phyloP scores from a whole-genome alignment of 768 basidiomycete species.

The Leucogyrophana mollusca region DNA sequence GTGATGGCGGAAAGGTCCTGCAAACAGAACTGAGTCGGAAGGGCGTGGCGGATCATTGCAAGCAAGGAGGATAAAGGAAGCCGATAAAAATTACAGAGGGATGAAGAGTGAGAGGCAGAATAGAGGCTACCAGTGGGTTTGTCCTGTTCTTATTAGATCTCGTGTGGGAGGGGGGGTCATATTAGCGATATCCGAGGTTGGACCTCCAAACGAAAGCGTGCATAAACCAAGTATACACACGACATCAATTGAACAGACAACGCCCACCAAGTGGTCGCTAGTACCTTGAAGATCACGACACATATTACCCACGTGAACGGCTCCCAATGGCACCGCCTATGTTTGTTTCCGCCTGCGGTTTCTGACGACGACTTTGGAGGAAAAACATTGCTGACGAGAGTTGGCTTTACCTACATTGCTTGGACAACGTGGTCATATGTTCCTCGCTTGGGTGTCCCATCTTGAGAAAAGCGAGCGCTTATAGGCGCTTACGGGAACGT shows the following conservation, averaged over 20 bases:
- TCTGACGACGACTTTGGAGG: no score
- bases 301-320: constrained; percentile 25
- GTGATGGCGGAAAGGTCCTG: constrained; percentile 35
- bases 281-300: constrained; percentile 27
- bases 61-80: constrained; percentile 12
- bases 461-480: no score
- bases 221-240: constrained; percentile 22
- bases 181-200: constrained; percentile 17
- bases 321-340: constrained; percentile 27
- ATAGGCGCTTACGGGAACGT: no score
- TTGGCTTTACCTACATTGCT: no score
- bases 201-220: constrained; percentile 17
- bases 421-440: no score
- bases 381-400: no score
- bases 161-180: constrained; percentile 13
- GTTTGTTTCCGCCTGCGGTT: constrained; percentile 11
- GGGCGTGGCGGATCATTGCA: constrained; percentile 28
- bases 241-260: constrained; percentile 22
- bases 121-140: constrained; percentile 1
- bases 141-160: constrained; percentile 29
- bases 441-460: no score
- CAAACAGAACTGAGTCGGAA: constrained; percentile 35
- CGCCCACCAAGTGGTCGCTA: constrained; percentile 28
- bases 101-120: neutral
- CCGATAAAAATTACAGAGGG: neutral